phyloP scores from a whole-genome alignment of 2,329 filamentous ascomycete species.

The Chrysoporthe austroafricana region DNA sequence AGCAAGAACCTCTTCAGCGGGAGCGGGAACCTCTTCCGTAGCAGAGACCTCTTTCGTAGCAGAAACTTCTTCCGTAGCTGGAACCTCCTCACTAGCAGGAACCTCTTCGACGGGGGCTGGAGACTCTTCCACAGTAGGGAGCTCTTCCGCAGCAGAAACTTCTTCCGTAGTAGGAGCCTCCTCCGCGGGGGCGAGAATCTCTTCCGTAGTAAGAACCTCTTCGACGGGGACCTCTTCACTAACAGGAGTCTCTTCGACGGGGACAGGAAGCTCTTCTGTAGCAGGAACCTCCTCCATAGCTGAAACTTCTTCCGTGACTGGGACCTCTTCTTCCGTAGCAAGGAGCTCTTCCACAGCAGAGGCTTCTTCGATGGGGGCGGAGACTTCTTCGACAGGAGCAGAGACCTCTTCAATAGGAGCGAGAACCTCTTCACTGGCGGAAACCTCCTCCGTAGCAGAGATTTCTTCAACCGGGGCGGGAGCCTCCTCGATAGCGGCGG shows the following conservation, averaged over 20 bases:
- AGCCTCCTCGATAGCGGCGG: background rate
- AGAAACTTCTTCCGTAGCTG: no score
- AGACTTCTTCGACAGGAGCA: background rate
- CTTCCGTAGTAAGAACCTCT: background rate
- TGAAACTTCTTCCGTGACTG: background rate
- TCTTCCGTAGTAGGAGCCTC: background rate
- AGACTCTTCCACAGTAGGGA: background rate
- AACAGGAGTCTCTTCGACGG: background rate
- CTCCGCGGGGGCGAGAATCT: background rate
- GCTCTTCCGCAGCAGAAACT: background rate
- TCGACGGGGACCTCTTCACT: background rate
- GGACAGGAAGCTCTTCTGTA: background rate
- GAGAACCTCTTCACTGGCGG: background rate
- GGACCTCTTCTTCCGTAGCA: background rate
- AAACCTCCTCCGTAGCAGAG: background rate
- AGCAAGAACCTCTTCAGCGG: background rate
- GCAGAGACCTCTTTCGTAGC: background rate
- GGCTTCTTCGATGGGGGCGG: background rate
- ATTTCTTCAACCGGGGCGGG: background rate
- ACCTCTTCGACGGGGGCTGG: background rate
- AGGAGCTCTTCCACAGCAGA: background rate
- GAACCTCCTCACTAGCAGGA: no score
- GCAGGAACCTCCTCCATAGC: no score
- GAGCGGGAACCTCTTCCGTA: background rate
- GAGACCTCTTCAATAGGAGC: slow-evolving; percentile 6